Percentiles rank a stretch among this genome's conserved stretches.
These are phyloP conservation scores for Uronychia setigera DNA, from an alignment of 73 alveolate species.

Conservation along the genomic window DNA sequence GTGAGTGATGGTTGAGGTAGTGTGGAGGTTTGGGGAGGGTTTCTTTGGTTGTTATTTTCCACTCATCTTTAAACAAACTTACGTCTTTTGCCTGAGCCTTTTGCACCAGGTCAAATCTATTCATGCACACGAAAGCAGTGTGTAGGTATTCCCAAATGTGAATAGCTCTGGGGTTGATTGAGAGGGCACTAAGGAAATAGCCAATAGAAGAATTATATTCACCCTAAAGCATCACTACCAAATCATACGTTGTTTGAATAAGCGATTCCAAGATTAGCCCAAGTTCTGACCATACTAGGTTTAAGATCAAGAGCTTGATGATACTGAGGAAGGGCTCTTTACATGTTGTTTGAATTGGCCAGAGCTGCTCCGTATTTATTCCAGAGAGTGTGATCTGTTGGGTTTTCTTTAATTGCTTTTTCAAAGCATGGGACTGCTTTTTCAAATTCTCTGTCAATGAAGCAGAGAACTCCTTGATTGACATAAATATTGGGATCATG, in stretches of 20 bases:
- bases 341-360: slow-evolving; percentile 75
- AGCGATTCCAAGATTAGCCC: slow-evolving; percentile 92
- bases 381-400: slow-evolving; percentile 87
- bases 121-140: slow-evolving; percentile 55
- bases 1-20: slow-evolving; percentile 4
- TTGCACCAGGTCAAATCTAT: slow-evolving; percentile 59
- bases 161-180: slow-evolving; percentile 81
- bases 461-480: slow-evolving; percentile 69
- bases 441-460: slow-evolving; percentile 69
- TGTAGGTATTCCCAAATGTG: slow-evolving; percentile 88
- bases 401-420: slow-evolving; percentile 73
- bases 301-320: slow-evolving; percentile 81
- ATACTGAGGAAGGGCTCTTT: slow-evolving; percentile 75
- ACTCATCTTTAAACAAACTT: slow-evolving; percentile 50
- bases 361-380: slow-evolving; percentile 93
- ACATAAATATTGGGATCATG: slow-evolving; percentile 47
- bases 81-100: slow-evolving; percentile 45
- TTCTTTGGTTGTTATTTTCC: slow-evolving; percentile 56
- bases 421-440: slow-evolving; percentile 67
- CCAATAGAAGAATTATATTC: slow-evolving; percentile 72
- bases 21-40: slow-evolving; percentile 61
- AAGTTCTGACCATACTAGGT: slow-evolving; percentile 91
- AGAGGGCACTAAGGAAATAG: slow-evolving; percentile 79
- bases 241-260: slow-evolving; percentile 49
- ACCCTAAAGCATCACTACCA: slow-evolving; percentile 2